Evolutionary conservation across 2,329 filamentous ascomycete genomes (phyloP).

Genomic region (Chrysosporium queenslandicum): DNA sequence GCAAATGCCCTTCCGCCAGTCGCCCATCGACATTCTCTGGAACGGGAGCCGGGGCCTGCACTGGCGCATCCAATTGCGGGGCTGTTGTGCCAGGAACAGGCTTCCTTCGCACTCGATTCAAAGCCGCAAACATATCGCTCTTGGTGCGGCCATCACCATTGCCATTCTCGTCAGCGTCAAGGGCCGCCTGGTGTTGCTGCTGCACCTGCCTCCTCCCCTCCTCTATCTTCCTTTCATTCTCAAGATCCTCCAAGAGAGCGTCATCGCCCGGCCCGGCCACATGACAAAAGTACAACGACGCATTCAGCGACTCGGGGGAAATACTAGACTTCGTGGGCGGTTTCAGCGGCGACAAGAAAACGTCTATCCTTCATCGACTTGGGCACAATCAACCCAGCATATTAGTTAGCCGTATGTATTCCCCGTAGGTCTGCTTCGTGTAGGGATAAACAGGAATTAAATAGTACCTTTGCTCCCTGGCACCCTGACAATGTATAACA

Average conservation of each 20-base stretch:
- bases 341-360: constrained; percentile 85
- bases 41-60: neutral
- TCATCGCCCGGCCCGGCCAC: constrained; percentile 56
- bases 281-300: constrained; percentile 85
- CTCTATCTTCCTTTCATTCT: constrained; percentile 24
- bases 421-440: too few species aligned
- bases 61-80: neutral
- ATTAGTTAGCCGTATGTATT: neutral
- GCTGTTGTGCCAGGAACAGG: constrained; percentile 24
- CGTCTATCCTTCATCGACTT: constrained; percentile 48
- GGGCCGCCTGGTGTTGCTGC: neutral
- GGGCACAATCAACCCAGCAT: constrained; percentile 7
- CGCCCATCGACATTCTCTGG: neutral
- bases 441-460: neutral
- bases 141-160: neutral
- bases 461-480: constrained; percentile 70
- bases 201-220: constrained; percentile 5
- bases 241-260: constrained; percentile 31
- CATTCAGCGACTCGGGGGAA: constrained; percentile 73
- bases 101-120: constrained; percentile 34
- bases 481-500: constrained; percentile 85
- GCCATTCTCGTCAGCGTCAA: neutral
- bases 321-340: constrained; percentile 74
- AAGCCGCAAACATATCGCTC: constrained; percentile 16
- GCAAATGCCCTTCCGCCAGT: too few species aligned